Conservation (phyloP, 257 asterid species). For the Nicotiana undulata region DNA sequence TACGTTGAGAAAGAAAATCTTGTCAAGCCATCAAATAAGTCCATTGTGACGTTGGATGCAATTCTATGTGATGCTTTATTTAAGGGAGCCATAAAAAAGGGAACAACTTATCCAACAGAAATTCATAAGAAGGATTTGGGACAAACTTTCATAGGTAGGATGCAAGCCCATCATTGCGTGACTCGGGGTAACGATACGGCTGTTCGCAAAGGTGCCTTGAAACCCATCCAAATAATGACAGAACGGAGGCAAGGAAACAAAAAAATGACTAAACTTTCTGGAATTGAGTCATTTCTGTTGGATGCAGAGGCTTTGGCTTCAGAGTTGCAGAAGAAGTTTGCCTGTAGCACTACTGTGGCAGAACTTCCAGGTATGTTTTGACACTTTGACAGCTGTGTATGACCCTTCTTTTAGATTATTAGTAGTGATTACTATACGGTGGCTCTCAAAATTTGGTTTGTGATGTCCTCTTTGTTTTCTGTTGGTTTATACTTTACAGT, state of each 20-base stretch:
- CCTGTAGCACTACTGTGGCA: slow-evolving; percentile 85
- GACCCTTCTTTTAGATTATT: not conserved
- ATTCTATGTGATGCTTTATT: slow-evolving; percentile 80
- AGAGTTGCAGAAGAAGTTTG: slow-evolving; percentile 97
- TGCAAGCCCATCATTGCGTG: slow-evolving; percentile 83
- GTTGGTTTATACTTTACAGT: not conserved
- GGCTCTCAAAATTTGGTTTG: not conserved
- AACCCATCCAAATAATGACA: slow-evolving; percentile 80
- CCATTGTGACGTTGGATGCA: slow-evolving; percentile 67
- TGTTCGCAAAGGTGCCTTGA: slow-evolving; percentile 73
- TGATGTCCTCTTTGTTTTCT: not conserved
- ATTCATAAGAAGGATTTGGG: slow-evolving; percentile 84
- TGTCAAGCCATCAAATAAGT: slow-evolving; percentile 57
- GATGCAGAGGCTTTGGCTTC: slow-evolving; percentile 83
- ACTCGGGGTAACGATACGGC: slow-evolving; percentile 60
- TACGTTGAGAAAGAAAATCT: slow-evolving; percentile 82
- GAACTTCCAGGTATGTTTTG: slow-evolving; percentile 78
- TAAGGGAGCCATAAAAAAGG: slow-evolving; percentile 91
- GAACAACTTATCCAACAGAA: slow-evolving; percentile 76
- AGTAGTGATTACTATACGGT: not conserved
- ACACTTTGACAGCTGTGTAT: not conserved
- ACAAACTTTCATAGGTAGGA: slow-evolving; percentile 59
- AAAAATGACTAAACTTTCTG: slow-evolving; percentile 87
- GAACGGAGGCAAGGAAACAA: slow-evolving; percentile 96
- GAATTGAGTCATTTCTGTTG: slow-evolving; percentile 77